Base-by-base conservation (phyloP, 2,329 filamentous ascomycete genomes). In the Dothideomycetes sp. region DNA sequence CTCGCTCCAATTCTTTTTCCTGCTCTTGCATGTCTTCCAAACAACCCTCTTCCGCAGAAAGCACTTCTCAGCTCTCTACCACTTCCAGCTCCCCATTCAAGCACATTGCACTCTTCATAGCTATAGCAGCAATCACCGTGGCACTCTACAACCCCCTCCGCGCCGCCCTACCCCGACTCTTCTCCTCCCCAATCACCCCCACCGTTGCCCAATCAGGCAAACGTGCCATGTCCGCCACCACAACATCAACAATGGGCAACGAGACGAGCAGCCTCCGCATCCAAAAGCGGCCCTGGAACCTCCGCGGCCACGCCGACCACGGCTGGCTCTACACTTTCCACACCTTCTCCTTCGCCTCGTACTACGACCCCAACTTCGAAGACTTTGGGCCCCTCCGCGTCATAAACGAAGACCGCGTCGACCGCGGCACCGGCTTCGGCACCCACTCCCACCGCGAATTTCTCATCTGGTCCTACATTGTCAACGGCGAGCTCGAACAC, bases 301-400 rank as follows among this genome's bases (percentile, higher is more conserved):
- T 73, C 33, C 75, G 87, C 37, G 86, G 86, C 22, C 81, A 88
- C 59, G 73, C 76, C 27, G 76, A 93, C 58, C 84, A 93, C 59
- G 84, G 82, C 59, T 94, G 86, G 86, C 74, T 94, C 7, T 82
- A 89, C 64, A 81, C 80, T 5, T 91, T 83, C 64, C 85, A 93
- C 66, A 84, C 80, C 47, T 93, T 94, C 68, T 81, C 75, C 52
- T 93, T 94, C 60, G 84, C 84, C 31, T 69, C 62, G 30, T 79
- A 79, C 63, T 78, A 79, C 59, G 72, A 86, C 55, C 79, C 81
- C 2, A 58, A 62, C 18, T 81, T 77, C 63, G 71, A 72, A 34
- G 70, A 73, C 46, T 93, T 83, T 55, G 86, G 87, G 5, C 73
- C 79, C 18, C 71, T 94, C 34, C 77, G 86, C 41, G 85, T 94